Evolutionary conservation across 2,329 filamentous ascomycete species (phyloP), one percentile per base, ranked within the genome.

Genomic region (Ophiostoma himal-ulmi): DNA sequence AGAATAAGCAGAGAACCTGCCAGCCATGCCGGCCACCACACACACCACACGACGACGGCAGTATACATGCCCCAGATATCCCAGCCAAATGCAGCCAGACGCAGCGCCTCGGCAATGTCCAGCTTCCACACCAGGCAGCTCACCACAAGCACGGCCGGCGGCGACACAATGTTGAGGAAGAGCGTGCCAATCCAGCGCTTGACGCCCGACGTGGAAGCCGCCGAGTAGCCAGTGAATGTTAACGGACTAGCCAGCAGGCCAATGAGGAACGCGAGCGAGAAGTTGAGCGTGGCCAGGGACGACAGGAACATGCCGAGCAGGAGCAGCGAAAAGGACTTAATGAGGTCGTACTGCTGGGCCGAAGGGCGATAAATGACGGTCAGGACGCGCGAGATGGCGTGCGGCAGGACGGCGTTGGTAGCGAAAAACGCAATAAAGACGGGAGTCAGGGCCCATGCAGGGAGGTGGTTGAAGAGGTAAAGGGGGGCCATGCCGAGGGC

Each of bases 11-110:
- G 78, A 71, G 83, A 81, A 1, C 85, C 91, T 7, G 89, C 85
- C 52, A 95, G 79, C 94, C 94, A 97, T 8, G 92, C 93, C 0
- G 94, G 94, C 91, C 93, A 95, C 94, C 94, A 97, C 62, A 97
- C 89, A 77, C 93, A 91, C 92, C 93, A 97, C n/a, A 97, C 85
- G 13, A 96, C 88, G 22, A 97, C 88, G 72, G 92, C 90, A 1
- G 93, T 96, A 82, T 93, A 96, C 85, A 95, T 88, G 1, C 93
- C 92, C 87, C 90, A 93, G 14, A 97, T 88, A 76, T 92, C 86
- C 93, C 93, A 97, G 0, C 91, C 93, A 77, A 95, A 93, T 5
- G 91, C 92, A 0, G 92, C 91, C 77, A 91, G 85, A 37, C 84
- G 84, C 68, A 97, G 79, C 2, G 95, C 83, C 1, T 86, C 80